Evolutionary conservation across 2,329 filamentous ascomycete genomes (phyloP).

Genomic region (Nakataea oryzae): DNA sequence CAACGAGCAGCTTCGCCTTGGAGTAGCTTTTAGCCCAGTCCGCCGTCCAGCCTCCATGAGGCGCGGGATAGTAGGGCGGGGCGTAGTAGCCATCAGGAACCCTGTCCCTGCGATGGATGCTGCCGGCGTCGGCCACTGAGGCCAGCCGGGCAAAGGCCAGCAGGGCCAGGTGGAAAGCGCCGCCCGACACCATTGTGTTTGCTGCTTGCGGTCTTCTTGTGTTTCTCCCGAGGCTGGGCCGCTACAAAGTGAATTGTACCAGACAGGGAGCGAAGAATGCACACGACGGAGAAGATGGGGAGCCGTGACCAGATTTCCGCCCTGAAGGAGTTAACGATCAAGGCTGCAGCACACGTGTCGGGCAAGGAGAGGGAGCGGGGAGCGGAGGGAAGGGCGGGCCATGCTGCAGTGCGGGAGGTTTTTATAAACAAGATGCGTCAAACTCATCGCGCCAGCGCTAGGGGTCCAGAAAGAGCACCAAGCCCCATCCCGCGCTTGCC

Average conservation of each 20-base stretch:
- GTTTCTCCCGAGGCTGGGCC: not conserved
- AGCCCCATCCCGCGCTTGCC: too few relatives aligned
- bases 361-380: not conserved
- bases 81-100: constrained; percentile 28
- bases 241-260: not conserved
- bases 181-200: not conserved
- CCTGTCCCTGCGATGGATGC: constrained; percentile 14
- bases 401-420: not conserved
- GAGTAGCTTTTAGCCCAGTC: constrained; percentile 61
- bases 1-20: constrained; percentile 58
- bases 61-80: constrained; percentile 61
- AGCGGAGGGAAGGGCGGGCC: not conserved
- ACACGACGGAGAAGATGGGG: too few relatives aligned
- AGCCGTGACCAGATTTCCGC: not conserved
- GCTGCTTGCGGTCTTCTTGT: not conserved
- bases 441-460: not conserved
- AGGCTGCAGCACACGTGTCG: not conserved
- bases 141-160: constrained; percentile 4
- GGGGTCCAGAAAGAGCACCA: too few relatives aligned
- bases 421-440: not conserved
- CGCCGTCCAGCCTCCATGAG: constrained; percentile 58
- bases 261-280: not conserved
- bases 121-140: constrained; percentile 10
- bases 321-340: not conserved
- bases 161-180: constrained; percentile 1